A percentile compares a stretch with the other conserved stretches of the same genome.
Evolutionary conservation across 441 rosid genomes (phyloP).

Genomic region (Brassica hybrid): DNA sequence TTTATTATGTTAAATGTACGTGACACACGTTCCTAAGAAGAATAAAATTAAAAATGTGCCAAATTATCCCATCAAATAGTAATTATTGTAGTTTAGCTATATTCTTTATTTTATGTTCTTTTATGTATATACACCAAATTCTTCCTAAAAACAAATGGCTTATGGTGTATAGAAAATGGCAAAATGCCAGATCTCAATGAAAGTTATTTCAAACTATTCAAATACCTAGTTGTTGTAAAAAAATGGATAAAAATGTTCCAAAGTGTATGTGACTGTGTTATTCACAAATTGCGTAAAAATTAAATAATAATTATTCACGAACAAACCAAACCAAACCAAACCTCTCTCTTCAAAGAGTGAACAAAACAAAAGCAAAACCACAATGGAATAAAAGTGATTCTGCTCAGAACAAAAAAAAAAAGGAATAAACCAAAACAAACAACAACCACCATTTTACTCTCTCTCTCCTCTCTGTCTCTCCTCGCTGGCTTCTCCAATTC

Average conservation of each 20-base stretch:
- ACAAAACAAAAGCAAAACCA: conserved; percentile 41
- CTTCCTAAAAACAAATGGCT: neutral
- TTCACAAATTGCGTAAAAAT: conserved; percentile 32
- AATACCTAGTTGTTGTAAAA: neutral
- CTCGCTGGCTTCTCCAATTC: conserved; percentile 35
- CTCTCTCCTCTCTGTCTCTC: conserved; percentile 36
- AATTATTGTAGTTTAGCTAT: too few relatives aligned
- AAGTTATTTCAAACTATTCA: neutral
- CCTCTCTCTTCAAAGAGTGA: conserved; percentile 37
- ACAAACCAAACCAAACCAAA: conserved; percentile 20
- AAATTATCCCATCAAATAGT: too few relatives aligned
- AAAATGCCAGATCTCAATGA: neutral
- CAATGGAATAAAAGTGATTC: conserved; percentile 38
- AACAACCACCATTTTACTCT: conserved; percentile 14
- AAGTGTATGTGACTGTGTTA: conserved; percentile 44
- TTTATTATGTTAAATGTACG: too few relatives aligned
- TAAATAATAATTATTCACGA: conserved; percentile 16
- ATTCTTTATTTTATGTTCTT: too few relatives aligned
- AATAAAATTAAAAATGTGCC: too few relatives aligned
- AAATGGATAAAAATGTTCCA: neutral
- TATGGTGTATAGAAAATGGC: neutral
- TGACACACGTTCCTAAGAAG: too few relatives aligned
- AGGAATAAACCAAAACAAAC: conserved; percentile 12
- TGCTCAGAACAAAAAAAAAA: neutral
- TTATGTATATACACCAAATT: too few relatives aligned